Conservation (phyloP, 352 stramenopile species). For the Pythium oligandrum region DNA sequence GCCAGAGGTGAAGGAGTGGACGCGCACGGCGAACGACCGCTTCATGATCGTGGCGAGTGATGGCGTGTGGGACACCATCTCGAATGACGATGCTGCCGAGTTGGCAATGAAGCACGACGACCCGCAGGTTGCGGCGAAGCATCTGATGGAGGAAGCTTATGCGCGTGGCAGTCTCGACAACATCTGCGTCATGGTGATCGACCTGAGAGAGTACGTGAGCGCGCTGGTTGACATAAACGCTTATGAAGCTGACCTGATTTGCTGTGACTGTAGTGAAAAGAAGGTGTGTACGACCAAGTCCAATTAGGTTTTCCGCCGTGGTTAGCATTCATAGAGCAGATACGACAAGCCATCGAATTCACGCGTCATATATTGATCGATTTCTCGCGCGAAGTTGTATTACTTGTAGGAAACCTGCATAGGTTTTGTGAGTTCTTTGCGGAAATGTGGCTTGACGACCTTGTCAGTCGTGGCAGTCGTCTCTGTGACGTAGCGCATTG, state of each 20-base stretch:
- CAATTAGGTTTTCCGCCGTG: slow-evolving; percentile 5
- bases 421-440: slow-evolving; percentile 54
- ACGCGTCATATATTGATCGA: too few species aligned
- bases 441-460: slow-evolving; percentile 44
- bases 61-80: slow-evolving; percentile 90
- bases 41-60: slow-evolving; percentile 89
- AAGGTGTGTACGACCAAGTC: slow-evolving; percentile 28
- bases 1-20: slow-evolving; percentile 80
- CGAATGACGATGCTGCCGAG: slow-evolving; percentile 82
- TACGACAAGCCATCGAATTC: too few species aligned
- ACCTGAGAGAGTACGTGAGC: slow-evolving; percentile 55
- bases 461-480: slow-evolving; percentile 34
- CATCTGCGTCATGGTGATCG: slow-evolving; percentile 89
- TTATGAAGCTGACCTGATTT: not conserved
- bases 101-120: slow-evolving; percentile 66
- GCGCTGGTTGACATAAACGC: not conserved
- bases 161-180: slow-evolving; percentile 85
- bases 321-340: not conserved
- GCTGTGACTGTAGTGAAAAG: slow-evolving; percentile 34
- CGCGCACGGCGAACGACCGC: slow-evolving; percentile 55
- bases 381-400: too few species aligned
- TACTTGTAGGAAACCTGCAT: slow-evolving; percentile 51
- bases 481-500: slow-evolving; percentile 59
- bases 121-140: slow-evolving; percentile 61
- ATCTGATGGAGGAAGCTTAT: slow-evolving; percentile 86